Conservation (phyloP, 768 basidiomycete genomes). For the Trametes maxima region DNA sequence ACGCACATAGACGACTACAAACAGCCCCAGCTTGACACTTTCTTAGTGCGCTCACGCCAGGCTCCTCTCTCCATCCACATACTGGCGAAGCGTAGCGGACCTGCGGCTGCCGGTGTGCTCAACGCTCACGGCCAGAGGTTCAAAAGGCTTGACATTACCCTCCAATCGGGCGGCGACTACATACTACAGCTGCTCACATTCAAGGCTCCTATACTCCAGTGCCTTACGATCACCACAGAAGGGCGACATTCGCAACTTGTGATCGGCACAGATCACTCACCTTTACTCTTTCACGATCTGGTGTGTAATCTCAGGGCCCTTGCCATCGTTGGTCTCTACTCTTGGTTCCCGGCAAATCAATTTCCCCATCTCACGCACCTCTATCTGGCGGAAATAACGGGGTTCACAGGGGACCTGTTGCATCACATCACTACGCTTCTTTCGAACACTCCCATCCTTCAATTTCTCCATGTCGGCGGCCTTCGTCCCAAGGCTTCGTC, state of each 20-base stretch:
- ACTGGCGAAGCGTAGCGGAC: too few relatives aligned
- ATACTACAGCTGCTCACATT: too few relatives aligned
- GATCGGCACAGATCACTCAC: too few relatives aligned
- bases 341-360: not conserved
- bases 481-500: not conserved
- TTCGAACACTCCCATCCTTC: not conserved
- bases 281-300: not conserved
- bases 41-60: too few relatives aligned
- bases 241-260: too few relatives aligned
- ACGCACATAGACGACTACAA: not conserved
- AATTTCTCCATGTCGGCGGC: not conserved
- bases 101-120: too few relatives aligned
- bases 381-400: not conserved
- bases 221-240: too few relatives aligned
- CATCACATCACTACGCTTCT: not conserved
- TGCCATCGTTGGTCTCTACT: not conserved
- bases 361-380: constrained; percentile 1
- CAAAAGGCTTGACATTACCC: too few relatives aligned
- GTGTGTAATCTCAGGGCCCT: not conserved
- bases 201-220: too few relatives aligned
- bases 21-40: constrained; percentile 40
- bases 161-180: too few relatives aligned
- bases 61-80: too few relatives aligned
- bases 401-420: not conserved
- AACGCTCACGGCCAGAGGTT: too few relatives aligned